These are phyloP conservation scores for Mucor piriformis DNA, from an alignment of 371 early-diverging fungal genomes.

Conservation along the genomic window DNA sequence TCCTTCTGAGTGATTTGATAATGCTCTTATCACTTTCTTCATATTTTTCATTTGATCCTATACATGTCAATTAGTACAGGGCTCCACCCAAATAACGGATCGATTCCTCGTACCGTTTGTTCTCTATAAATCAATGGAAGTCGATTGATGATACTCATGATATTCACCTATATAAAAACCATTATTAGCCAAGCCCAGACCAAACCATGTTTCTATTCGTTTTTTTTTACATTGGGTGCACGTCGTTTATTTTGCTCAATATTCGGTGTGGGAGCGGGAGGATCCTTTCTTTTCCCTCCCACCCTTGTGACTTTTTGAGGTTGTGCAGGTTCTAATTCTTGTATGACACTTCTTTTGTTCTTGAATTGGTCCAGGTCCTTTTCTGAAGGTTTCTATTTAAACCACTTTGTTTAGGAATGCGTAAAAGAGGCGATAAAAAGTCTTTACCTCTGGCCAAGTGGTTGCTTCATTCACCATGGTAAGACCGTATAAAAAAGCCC, in stretches of 20 bases:
- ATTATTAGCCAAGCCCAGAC: too few species aligned
- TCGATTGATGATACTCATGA: slow-evolving; percentile 23
- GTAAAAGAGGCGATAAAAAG: background rate
- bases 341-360: too few species aligned
- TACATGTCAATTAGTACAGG: slow-evolving; percentile 5
- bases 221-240: slow-evolving; percentile 8
- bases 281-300: too few species aligned
- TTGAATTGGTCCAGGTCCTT: too few species aligned
- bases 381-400: too few species aligned
- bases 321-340: too few species aligned
- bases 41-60: slow-evolving; percentile 8
- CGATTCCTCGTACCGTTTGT: slow-evolving; percentile 1
- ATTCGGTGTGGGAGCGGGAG: too few species aligned
- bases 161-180: slow-evolving; percentile 22
- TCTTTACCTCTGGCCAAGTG: slow-evolving; percentile 29
- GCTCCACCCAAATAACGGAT: too few species aligned
- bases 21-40: slow-evolving; percentile 1
- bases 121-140: slow-evolving; percentile 13
- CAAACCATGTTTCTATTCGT: too few species aligned
- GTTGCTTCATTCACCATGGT: slow-evolving; percentile 29
- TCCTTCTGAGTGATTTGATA: slow-evolving; percentile 7
- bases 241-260: too few species aligned
- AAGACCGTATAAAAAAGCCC: slow-evolving; percentile 38
- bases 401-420: too few species aligned
- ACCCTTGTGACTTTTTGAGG: too few species aligned